Conservation (phyloP, 805 yeast genomes). For the Starmerella floricola region DNA sequence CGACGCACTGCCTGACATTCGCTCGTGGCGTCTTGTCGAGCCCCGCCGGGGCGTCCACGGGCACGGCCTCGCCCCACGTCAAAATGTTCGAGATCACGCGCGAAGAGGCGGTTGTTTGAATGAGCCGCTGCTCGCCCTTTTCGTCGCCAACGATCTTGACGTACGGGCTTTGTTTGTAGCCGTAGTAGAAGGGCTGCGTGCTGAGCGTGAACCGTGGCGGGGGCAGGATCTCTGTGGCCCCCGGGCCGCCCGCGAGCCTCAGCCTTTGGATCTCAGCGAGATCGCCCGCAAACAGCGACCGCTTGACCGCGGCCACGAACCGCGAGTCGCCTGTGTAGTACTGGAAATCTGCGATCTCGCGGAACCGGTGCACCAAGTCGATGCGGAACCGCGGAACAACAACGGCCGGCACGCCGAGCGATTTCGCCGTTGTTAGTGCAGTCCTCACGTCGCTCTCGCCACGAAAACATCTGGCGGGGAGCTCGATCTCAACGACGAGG, state of each 20-base stretch:
- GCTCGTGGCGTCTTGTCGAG: slow-evolving; percentile 36
- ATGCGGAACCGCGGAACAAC: slow-evolving; percentile 55
- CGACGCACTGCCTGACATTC: slow-evolving; percentile 29
- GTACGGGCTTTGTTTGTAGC: slow-evolving; percentile 62
- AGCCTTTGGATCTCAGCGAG: slow-evolving; percentile 31
- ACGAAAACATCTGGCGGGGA: slow-evolving; percentile 26
- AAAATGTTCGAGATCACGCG: slow-evolving; percentile 28
- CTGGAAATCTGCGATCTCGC: slow-evolving; percentile 85
- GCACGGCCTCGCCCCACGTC: slow-evolving; percentile 29
- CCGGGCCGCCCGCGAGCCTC: slow-evolving; percentile 5
- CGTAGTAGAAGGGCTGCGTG: slow-evolving; percentile 64
- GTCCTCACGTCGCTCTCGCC: slow-evolving; percentile 35
- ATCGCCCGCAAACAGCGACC: slow-evolving; percentile 36
- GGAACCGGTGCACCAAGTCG: slow-evolving; percentile 57
- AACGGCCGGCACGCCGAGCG: slow-evolving; percentile 30
- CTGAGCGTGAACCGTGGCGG: slow-evolving; percentile 74
- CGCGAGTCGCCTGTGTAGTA: slow-evolving; percentile 46
- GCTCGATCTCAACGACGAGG: slow-evolving; percentile 27
- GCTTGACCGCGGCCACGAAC: slow-evolving; percentile 34
- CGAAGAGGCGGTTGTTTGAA: slow-evolving; percentile 25
- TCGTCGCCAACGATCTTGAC: slow-evolving; percentile 46
- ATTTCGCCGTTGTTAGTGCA: slow-evolving; percentile 51
- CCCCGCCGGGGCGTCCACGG: slow-evolving; percentile 28
- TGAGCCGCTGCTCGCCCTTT: slow-evolving; percentile 27
- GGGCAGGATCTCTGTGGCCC: slow-evolving; percentile 46